These are phyloP conservation scores for Copromyces sp. DNA, from an alignment of 495 filamentous ascomycete genomes.

Conservation along the genomic window DNA sequence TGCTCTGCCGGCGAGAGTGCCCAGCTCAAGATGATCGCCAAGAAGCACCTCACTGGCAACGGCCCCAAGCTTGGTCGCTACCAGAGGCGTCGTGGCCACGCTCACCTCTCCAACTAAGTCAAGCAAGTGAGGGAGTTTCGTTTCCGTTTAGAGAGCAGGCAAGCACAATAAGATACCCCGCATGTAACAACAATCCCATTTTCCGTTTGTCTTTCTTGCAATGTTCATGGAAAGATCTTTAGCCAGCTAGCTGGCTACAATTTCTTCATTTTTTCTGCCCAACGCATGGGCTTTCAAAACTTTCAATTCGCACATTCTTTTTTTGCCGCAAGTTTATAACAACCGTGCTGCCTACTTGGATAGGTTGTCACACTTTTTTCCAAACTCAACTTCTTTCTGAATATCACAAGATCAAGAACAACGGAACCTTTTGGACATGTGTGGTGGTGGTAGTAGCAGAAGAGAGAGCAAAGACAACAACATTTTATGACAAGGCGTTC, in stretches of 20 bases:
- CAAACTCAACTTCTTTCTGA: background rate
- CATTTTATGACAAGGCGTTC: background rate
- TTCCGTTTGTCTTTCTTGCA: background rate
- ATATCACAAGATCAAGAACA: background rate
- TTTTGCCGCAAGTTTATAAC: background rate
- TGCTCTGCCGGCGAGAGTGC: slow-evolving; percentile 45
- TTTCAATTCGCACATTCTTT: background rate
- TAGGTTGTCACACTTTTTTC: background rate
- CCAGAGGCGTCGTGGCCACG: background rate
- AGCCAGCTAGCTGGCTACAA: background rate
- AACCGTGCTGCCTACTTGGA: background rate
- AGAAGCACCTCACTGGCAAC: background rate
- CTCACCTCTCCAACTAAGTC: background rate
- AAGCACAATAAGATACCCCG: background rate
- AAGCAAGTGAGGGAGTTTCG: background rate
- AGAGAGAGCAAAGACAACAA: background rate
- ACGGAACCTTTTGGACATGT: background rate
- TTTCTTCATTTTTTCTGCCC: background rate
- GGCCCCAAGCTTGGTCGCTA: background rate
- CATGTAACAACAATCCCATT: background rate
- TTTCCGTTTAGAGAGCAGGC: background rate
- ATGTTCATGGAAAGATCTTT: background rate
- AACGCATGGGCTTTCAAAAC: background rate
- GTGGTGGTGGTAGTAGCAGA: background rate
- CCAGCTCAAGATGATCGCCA: slow-evolving; percentile 26